Base-by-base conservation (phyloP, 257 asterid genomes). In the Capsicum pubescens region DNA sequence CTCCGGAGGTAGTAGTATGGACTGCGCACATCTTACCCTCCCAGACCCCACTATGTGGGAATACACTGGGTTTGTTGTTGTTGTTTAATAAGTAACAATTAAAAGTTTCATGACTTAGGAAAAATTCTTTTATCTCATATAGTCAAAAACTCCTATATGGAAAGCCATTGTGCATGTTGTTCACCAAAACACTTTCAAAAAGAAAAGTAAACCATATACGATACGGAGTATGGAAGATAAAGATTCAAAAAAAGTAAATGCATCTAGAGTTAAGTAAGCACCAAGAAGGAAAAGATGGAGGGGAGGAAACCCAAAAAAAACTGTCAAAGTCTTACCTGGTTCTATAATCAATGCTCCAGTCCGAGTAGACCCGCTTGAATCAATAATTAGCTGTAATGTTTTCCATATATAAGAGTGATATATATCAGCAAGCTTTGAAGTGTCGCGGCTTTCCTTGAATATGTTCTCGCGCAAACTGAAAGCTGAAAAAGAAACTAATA, bases 301-400 rank as follows among this genome's bases (percentile, higher is more conserved):
- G 77, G 50, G 14, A 52, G 77, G 85, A 42, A 10, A 52, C 36
- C 61, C 79, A 14, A 14, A 50, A 17, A 44, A 79, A 80, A 61
- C 63, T 56, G 56, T 36, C 46, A 52, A 26, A 52, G 48, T 60
- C 91, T 91, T 92, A 87, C 98, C 97, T 90, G 99, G 99, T 89
- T 97, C 99, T 87, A 93, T 80, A 85, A 97, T 93, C 90, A 97
- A 88, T 81, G 98, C 96, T 87, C 97, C 98, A 84, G 94, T 87
- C 50, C 56, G 88, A 74, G 90, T 85, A 87, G 76, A 79, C 21
- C 85, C 89, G n/a, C 85, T 77, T 64, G 91, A 82, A 83, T 88
- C 93, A 84, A 85, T 86, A 78, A 85, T 83, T 72, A 78, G 67
- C 66, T 79, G 84, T 83, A 93, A 81, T 86, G 90, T 94, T 54